A percentile compares a stretch with the other conserved stretches of the same genome.
These are phyloP conservation scores for Gastrodia elata DNA, from an alignment of 106 monocot genomes.

Conservation along the genomic window DNA sequence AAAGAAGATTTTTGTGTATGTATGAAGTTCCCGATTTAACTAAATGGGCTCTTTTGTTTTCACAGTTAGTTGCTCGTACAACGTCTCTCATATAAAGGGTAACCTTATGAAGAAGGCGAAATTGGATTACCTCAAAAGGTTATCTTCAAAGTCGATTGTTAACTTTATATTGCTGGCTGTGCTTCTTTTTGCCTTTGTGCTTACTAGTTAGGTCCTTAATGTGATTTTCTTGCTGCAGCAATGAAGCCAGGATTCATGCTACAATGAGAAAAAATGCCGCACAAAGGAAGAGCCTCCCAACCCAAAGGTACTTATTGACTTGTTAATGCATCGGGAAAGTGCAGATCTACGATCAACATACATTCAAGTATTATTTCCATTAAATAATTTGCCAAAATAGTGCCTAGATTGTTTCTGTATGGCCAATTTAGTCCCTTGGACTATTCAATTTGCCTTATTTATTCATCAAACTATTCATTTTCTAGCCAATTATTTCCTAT, in stretches of 20 bases:
- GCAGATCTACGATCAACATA: not conserved
- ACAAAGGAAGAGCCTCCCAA: constrained; percentile 23
- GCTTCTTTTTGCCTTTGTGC: not conserved
- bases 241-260: constrained; percentile 44
- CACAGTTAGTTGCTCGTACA: constrained; percentile 50
- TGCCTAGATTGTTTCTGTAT: too few species aligned
- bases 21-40: too few species aligned
- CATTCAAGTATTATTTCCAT: not conserved
- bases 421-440: too few species aligned
- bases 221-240: constrained; percentile 15
- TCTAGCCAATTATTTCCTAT: too few species aligned
- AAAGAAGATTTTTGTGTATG: too few species aligned
- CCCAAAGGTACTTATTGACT: constrained; percentile 19
- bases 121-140: constrained; percentile 71
- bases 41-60: not conserved
- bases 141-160: not conserved
- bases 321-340: not conserved
- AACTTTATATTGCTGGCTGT: not conserved
- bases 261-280: constrained; percentile 32
- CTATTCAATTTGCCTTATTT: too few species aligned
- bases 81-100: constrained; percentile 43
- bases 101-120: constrained; percentile 92
- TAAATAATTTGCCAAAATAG: too few species aligned
- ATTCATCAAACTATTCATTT: too few species aligned
- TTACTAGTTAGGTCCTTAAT: not conserved